Evolutionary conservation across 352 stramenopile species (phyloP), one percentile per base, ranked within the genome.

Genomic region (Paralagenidium karlingii): DNA sequence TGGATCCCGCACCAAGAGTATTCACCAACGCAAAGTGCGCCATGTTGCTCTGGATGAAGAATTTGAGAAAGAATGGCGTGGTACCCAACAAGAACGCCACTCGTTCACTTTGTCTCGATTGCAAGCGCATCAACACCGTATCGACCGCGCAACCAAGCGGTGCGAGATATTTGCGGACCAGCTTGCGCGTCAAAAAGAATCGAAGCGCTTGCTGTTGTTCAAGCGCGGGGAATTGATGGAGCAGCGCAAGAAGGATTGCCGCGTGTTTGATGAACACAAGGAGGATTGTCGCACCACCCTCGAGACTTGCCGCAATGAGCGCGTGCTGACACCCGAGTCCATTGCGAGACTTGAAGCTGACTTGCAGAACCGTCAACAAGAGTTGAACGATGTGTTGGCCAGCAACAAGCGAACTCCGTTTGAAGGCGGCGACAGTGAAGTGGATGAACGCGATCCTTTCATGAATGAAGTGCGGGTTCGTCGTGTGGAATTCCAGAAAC

Each of bases 381-480:
- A 91, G 49, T 59, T 84, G 42, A 58, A 76, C 37, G 62, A 68
- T 40, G 77, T 91, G 16, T 48, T 82, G 21, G 69, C 80, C n/a
- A 86, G 69, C 59, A 91, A 91, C 68, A 68, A 91, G 67, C 78
- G 75, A 37, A 87, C 67, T 11, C 54, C 69, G 16, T 69, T 79
- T 40, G 78, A 91, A 40, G 78, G 78, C 26, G 66, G 68, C 10
- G 71, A 87, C 50, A 22, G 36, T 1, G 74, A 87, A 42, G 54
- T 87, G 13, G 75, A 91, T 40, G 69, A 87, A 43, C 71, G 78
- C 34, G 78, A 91, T 41, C 71, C 84, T 53, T 91, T 89, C 46
- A 91, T 91, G 78, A 91, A 91, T 52, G 73, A 88, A 9, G 75
- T 89, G 7, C 78, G 78, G 26, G 57, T 60, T 33, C 78, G 75